Conservation (phyloP, 495 filamentous ascomycete genomes). For the Penicillium canescens region DNA sequence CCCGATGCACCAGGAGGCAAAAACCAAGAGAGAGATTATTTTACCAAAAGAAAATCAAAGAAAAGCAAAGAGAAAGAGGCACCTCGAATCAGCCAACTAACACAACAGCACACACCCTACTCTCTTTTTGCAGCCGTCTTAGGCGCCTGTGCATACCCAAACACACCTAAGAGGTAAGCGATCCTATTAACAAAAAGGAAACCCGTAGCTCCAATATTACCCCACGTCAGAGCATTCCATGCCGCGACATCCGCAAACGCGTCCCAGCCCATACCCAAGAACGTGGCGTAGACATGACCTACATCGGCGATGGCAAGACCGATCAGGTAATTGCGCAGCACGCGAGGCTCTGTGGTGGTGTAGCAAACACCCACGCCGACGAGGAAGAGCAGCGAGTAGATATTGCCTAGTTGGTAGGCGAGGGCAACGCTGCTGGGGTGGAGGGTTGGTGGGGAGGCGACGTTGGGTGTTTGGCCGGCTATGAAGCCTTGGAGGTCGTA, state of each 20-base stretch:
- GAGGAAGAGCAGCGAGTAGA: constrained; percentile 65
- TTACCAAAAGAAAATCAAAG: not conserved
- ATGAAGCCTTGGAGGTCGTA: constrained; percentile 60
- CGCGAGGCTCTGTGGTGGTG: constrained; percentile 60
- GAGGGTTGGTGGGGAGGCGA: constrained; percentile 23
- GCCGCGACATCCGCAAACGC: constrained; percentile 50
- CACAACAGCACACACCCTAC: constrained; percentile 5
- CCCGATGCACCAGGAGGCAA: not conserved
- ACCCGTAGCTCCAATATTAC: constrained; percentile 65
- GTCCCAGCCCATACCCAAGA: constrained; percentile 56
- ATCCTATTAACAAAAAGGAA: constrained; percentile 57
- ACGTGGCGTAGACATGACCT: constrained; percentile 67
- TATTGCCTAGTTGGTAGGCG: constrained; percentile 65
- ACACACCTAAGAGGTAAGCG: constrained; percentile 56
- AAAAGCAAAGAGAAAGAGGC: not conserved
- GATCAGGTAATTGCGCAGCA: constrained; percentile 67
- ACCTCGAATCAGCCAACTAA: not conserved
- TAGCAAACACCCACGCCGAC: constrained; percentile 61
- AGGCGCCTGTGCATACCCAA: constrained; percentile 47
- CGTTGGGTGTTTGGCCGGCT: constrained; percentile 53
- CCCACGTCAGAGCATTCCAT: constrained; percentile 74
- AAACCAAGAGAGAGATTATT: no score
- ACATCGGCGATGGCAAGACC: constrained; percentile 67
- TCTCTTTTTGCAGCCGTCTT: constrained; percentile 27
- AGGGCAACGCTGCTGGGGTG: constrained; percentile 49